A percentile compares a stretch with the other conserved stretches of the same genome.
phyloP scores from a whole-genome alignment of 2,329 filamentous ascomycete species.

The Diatrype stigma region DNA sequence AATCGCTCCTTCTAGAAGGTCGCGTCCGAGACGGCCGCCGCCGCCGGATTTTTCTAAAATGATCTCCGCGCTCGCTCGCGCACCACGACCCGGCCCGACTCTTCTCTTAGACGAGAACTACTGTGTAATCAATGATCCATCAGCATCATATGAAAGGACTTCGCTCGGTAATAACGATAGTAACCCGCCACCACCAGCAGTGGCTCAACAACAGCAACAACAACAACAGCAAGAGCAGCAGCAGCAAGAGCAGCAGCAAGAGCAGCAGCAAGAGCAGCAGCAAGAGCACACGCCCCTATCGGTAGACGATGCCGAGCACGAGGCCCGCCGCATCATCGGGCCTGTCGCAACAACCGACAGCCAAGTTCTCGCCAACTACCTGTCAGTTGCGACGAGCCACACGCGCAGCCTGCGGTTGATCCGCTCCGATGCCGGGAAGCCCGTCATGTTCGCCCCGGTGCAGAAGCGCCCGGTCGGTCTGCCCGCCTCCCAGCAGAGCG shows the following conservation, averaged over 20 bases:
- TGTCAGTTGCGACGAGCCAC: slow-evolving; percentile 35
- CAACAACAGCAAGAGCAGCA: too few species aligned
- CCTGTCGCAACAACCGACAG: slow-evolving; percentile 57
- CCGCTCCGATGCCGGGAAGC: slow-evolving; percentile 18
- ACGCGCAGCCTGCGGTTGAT: slow-evolving; percentile 20
- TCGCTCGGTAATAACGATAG: neutral
- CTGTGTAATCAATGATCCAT: too few species aligned
- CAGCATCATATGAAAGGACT: neutral
- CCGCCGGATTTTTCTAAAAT: too few species aligned
- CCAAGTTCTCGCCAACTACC: slow-evolving; percentile 56
- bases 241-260: too few species aligned
- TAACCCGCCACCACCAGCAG: too few species aligned
- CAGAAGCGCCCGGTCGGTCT: slow-evolving; percentile 42
- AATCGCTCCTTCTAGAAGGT: too few species aligned
- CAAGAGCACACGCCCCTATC: slow-evolving; percentile 6
- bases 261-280: too few species aligned
- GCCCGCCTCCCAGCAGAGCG: slow-evolving; percentile 29
- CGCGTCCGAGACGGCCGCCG: too few species aligned
- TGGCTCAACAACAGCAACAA: too few species aligned
- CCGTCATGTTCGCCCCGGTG: slow-evolving; percentile 44
- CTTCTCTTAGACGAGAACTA: too few species aligned
- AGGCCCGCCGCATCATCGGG: slow-evolving; percentile 53
- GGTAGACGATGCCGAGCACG: slow-evolving; percentile 30
- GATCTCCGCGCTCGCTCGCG: too few species aligned
- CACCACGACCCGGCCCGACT: too few species aligned